Evolutionary conservation across 345 rosid genomes (phyloP).

Genomic region (Erodium maritimum): DNA sequence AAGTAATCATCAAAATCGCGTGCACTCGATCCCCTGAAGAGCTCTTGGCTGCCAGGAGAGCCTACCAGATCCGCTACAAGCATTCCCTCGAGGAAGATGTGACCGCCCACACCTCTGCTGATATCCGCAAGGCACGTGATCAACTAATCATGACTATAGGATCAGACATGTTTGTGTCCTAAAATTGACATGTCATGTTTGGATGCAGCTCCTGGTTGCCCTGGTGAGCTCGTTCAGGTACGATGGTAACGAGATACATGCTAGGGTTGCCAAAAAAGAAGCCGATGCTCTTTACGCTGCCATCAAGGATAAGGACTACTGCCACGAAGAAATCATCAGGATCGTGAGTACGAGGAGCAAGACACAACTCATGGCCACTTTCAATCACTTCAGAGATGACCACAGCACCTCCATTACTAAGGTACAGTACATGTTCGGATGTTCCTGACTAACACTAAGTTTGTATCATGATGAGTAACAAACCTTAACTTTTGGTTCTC

Average conservation of each 20-base stretch:
- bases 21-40: slow-evolving; percentile 46
- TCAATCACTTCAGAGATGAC: slow-evolving; percentile 42
- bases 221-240: slow-evolving; percentile 46
- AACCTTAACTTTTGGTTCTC: not conserved
- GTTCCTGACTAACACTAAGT: not conserved
- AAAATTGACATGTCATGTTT: not conserved
- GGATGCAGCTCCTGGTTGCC: slow-evolving; percentile 40
- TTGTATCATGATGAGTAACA: not conserved
- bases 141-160: not conserved
- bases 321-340: slow-evolving; percentile 47
- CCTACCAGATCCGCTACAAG: slow-evolving; percentile 51
- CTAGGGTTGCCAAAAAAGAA: slow-evolving; percentile 31
- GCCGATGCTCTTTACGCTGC: slow-evolving; percentile 39
- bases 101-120: slow-evolving; percentile 45
- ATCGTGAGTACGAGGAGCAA: slow-evolving; percentile 55
- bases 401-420: slow-evolving; percentile 39
- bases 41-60: slow-evolving; percentile 44
- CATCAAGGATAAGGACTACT: slow-evolving; percentile 26
- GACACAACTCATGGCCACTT: slow-evolving; percentile 45
- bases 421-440: slow-evolving; percentile 15
- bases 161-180: not conserved
- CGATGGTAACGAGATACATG: slow-evolving; percentile 37
- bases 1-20: slow-evolving; percentile 42
- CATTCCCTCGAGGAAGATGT: slow-evolving; percentile 62
- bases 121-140: slow-evolving; percentile 41